Percentiles rank a stretch among this genome's conserved stretches.
These are phyloP conservation scores for Vigna unguiculata DNA, from an alignment of 306 rosid species.

Conservation along the genomic window DNA sequence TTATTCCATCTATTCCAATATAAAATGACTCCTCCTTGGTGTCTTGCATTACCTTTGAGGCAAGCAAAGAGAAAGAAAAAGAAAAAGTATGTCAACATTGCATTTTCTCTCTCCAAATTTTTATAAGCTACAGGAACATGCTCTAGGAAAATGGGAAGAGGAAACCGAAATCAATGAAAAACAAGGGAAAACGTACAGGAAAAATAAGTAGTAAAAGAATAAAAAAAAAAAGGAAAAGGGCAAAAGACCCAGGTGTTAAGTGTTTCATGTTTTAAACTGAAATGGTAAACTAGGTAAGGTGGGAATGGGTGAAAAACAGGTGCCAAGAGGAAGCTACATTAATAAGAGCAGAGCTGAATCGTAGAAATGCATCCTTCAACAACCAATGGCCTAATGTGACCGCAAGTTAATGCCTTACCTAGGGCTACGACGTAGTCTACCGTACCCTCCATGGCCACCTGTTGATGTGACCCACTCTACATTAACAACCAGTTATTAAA, in stretches of 20 bases:
- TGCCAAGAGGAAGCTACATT: neutral
- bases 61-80: constrained; percentile 24
- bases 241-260: neutral
- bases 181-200: neutral
- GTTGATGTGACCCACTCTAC: constrained; percentile 67
- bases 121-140: constrained; percentile 9
- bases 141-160: neutral
- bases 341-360: neutral
- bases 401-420: constrained; percentile 47
- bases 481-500: constrained; percentile 54
- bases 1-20: neutral
- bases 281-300: constrained; percentile 44
- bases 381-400: constrained; percentile 54
- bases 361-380: constrained; percentile 35
- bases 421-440: constrained; percentile 50
- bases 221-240: neutral
- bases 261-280: constrained; percentile 16
- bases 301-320: constrained; percentile 24
- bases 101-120: neutral
- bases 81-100: neutral
- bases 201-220: neutral
- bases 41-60: constrained; percentile 3
- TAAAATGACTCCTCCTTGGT: constrained; percentile 29
- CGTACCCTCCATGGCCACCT: constrained; percentile 54
- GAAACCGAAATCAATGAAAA: neutral